These are phyloP conservation scores for Arthroderma sp. DNA, from an alignment of 2,329 filamentous ascomycete species.

Conservation along the genomic window DNA sequence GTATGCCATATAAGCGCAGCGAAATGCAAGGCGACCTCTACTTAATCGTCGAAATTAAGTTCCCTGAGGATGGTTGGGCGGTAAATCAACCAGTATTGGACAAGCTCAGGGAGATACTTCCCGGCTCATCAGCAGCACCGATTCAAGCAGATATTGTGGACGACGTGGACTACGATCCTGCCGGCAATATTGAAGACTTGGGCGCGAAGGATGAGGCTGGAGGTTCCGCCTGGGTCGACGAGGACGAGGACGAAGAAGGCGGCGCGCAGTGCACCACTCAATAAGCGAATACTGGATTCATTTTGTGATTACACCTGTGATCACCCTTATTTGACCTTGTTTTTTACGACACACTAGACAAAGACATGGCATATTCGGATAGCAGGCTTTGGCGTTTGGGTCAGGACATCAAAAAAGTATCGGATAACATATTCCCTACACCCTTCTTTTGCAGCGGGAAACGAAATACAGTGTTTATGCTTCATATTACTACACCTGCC, in stretches of 20 bases:
- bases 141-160: slow-evolving; percentile 66
- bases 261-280: slow-evolving; percentile 37
- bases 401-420: neutral
- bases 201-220: slow-evolving; percentile 31
- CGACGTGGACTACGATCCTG: slow-evolving; percentile 74
- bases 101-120: slow-evolving; percentile 61
- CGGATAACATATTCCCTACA: too few species aligned
- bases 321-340: neutral
- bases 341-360: neutral
- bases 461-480: too few species aligned
- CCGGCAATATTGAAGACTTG: slow-evolving; percentile 65
- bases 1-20: slow-evolving; percentile 83
- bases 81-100: slow-evolving; percentile 56
- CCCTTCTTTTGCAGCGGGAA: too few species aligned
- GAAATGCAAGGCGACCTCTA: slow-evolving; percentile 80
- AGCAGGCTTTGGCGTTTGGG: slow-evolving; percentile 4
- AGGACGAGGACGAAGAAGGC: slow-evolving; percentile 31
- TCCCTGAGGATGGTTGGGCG: slow-evolving; percentile 79
- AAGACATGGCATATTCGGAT: slow-evolving; percentile 3
- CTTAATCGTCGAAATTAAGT: slow-evolving; percentile 70
- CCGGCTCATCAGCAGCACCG: slow-evolving; percentile 42
- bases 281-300: slow-evolving; percentile 16
- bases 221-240: slow-evolving; percentile 36
- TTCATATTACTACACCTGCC: too few species aligned
- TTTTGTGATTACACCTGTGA: neutral